A percentile compares a stretch with the other conserved stretches of the same genome.
phyloP scores from a whole-genome alignment of 1,284 basidiomycete genomes.

The Cutaneotrichosporon cyanovorans region DNA sequence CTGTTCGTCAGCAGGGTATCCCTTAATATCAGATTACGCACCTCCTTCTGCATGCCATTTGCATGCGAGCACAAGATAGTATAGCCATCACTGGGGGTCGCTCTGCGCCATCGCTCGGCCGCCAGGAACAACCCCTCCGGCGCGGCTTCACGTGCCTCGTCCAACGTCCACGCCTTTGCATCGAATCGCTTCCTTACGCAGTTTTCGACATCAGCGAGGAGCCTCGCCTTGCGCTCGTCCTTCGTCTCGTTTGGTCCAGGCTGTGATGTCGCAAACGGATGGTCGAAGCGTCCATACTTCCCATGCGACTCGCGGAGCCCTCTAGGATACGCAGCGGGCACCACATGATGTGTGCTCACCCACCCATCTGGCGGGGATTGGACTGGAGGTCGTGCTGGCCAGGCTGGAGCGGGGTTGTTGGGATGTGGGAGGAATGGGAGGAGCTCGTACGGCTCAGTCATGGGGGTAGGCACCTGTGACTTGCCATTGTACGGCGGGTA shows the following conservation, averaged over 20 bases:
- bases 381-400: conserved; percentile 13
- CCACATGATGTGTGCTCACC: conserved; percentile 57
- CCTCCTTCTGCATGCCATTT: conserved; percentile 14
- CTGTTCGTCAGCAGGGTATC: conserved; percentile 4
- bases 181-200: conserved; percentile 6
- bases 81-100: conserved; percentile 2
- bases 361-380: conserved; percentile 42
- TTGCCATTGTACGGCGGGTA: conserved; percentile 3
- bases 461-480: neutral
- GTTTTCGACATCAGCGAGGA: neutral
- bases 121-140: conserved; percentile 11
- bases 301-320: conserved; percentile 29
- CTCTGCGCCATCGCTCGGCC: conserved; percentile 13
- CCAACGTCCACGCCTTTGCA: conserved; percentile 8
- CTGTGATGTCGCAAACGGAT: conserved; percentile 12
- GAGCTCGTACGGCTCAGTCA: neutral
- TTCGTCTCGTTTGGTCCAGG: conserved; percentile 11
- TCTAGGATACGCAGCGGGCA: conserved; percentile 63
- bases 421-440: conserved; percentile 11
- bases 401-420: neutral
- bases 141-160: conserved; percentile 2
- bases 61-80: conserved; percentile 14
- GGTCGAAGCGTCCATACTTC: conserved; percentile 14
- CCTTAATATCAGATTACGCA: conserved; percentile 19
- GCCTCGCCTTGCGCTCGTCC: conserved; percentile 30